A percentile compares a stretch with the other conserved stretches of the same genome.
Evolutionary conservation across 2,329 filamentous ascomycete genomes (phyloP).

Genomic region (Penicillium paneum): DNA sequence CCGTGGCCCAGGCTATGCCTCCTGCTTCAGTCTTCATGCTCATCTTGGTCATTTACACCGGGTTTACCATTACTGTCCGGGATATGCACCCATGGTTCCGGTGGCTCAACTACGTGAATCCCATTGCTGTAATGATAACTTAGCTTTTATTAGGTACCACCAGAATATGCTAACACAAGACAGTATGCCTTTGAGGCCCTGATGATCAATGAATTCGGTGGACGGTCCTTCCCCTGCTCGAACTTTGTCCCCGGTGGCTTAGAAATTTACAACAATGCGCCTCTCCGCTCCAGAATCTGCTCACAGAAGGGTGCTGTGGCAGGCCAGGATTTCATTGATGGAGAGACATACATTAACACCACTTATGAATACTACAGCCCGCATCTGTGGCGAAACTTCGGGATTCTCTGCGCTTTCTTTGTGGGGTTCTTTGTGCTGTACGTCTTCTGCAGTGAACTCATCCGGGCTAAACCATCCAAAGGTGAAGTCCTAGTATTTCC

Average conservation of each 20-base stretch:
- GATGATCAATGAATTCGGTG: constrained; percentile 78
- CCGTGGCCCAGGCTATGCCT: constrained; percentile 57
- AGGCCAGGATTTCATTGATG: constrained; percentile 54
- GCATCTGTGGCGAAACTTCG: constrained; percentile 66
- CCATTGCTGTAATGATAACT: constrained; percentile 54
- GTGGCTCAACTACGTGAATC: constrained; percentile 80
- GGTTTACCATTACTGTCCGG: constrained; percentile 44
- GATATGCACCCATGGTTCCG: constrained; percentile 77
- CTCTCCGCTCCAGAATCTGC: constrained; percentile 51
- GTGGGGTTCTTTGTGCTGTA: constrained; percentile 59
- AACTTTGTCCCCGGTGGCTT: constrained; percentile 44
- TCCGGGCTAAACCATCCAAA: constrained; percentile 64
- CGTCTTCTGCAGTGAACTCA: constrained; percentile 60
- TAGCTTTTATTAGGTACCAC: neutral
- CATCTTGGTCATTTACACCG: constrained; percentile 48
- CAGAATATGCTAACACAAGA: neutral
- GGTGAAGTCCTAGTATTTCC: constrained; percentile 72
- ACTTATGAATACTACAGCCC: constrained; percentile 55
- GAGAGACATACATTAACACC: constrained; percentile 56
- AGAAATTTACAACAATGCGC: constrained; percentile 40
- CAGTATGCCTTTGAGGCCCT: constrained; percentile 75
- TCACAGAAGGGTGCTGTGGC: constrained; percentile 55
- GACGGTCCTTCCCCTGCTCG: constrained; percentile 56
- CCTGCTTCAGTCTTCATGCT: constrained; percentile 52
- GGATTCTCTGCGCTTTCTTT: constrained; percentile 63